A percentile compares a stretch with the other conserved stretches of the same genome.
These are phyloP conservation scores for Betula pendula DNA, from an alignment of 306 rosid genomes.

Conservation along the genomic window DNA sequence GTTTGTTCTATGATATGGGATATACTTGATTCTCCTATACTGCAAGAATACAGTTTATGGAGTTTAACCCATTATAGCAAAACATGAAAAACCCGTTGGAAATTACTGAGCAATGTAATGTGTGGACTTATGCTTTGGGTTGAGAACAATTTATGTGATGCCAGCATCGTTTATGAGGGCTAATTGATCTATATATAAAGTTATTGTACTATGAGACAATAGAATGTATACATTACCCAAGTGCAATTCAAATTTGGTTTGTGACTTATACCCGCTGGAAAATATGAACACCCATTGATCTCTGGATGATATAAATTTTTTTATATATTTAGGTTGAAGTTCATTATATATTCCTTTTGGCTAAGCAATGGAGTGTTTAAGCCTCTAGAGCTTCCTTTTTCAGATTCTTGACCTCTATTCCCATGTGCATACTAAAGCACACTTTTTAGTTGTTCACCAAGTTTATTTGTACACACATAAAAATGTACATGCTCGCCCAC, in stretches of 20 bases:
- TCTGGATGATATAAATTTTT: neutral
- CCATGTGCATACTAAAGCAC: neutral
- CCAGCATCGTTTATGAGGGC: neutral
- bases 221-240: neutral
- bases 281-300: neutral
- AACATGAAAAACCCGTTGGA: neutral
- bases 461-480: neutral
- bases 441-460: neutral
- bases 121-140: neutral
- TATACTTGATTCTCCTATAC: neutral
- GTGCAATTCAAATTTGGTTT: constrained; percentile 5
- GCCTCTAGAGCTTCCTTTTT: neutral
- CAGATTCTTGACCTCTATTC: neutral
- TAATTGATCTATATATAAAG: neutral
- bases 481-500: no score
- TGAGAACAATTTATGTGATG: neutral
- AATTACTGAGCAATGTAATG: neutral
- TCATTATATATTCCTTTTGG: neutral
- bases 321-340: neutral
- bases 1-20: neutral
- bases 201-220: neutral
- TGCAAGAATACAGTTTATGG: neutral
- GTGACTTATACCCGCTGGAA: neutral
- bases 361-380: neutral
- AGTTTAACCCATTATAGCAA: neutral